Base-by-base conservation (phyloP, 2,329 filamentous ascomycete genomes). In the Aspergillus ustus region DNA sequence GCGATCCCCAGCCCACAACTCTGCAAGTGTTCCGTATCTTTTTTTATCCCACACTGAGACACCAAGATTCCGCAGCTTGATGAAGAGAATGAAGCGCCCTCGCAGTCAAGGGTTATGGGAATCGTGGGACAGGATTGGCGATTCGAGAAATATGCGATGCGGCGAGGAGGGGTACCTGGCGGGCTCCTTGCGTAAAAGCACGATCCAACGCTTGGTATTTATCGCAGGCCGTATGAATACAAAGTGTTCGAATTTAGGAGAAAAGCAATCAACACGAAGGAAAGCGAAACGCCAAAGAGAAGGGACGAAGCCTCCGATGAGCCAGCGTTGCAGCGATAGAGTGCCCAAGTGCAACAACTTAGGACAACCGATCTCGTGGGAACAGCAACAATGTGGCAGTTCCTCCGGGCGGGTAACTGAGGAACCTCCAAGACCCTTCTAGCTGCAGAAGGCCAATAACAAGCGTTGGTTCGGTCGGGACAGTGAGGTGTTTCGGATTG, bases 1-100 rank as follows among this genome's bases (percentile, higher is more conserved):
- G 71, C 72, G 73, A 73, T 73, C 63, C 63, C 65, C 63, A 65
- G 66, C 66, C 66, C 67, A 67, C 67, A 56, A n/a, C 31, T 57
- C 54, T 45, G 57, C 44, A 57, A 59, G 56, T 46, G 31, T 55
- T 22, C 29, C 22, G 46, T 46, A 34, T 22, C 28, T 34, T 49
- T 13, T 28, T 34, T 49, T 7, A 29, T 22, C 44, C 37, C 7
- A 25, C 15, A n/a, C 48, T 61, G 40, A 46, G 40, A 56, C 43
- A 57, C 22, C 20, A 28, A 29, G 54, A 58, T 50, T 49, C 56
- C 57, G 22, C 60, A 49, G 45, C 40, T 20, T 60, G 53, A 45
- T 19, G 22, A 44, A 29, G 34, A 57, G 25, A 52, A 61, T 31
- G 25, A 56, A 61, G 11, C 37, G 51, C 52, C 44, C 46, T 57